Evolutionary conservation across 345 rosid genomes (phyloP), one percentile per base, ranked within the genome.

Genomic region (Lepidium didymum): DNA sequence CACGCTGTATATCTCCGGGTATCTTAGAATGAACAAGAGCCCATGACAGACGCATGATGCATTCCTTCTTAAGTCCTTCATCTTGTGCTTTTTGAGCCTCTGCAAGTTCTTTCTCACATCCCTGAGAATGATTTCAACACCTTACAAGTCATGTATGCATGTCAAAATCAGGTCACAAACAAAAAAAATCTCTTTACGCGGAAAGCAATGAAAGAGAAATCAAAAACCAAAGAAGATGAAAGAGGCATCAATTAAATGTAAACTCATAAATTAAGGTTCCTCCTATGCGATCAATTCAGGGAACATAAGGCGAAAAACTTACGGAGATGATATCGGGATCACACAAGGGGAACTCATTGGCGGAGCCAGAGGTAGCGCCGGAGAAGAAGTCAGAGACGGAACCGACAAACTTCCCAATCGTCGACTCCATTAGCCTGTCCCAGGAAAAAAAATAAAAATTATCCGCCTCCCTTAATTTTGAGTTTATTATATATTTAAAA

Each of bases 41-140:
- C 96, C 96, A 90, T 5, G 94, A 90, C 29, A 90, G 72, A 21
- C 90, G 81, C 86, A 86, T 86, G 19, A 87, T 68, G 74, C 87
- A 80, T 61, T 86, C 87, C 40, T 67, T 81, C 72, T 74, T 69
- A 56, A 77, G 63, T 70, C 82, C 86, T 56, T 72, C 86, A 41
- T 83, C 78, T 38, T 75, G 69, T 12, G 77, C 81, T 62, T 79
- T 80, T 49, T 77, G 80, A 41, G 87, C 86, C 80, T 87, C 90
- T 14, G 82, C 83, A 50, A 73, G 80, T 75, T 87, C 94, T 71
- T 78, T 79, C 71, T 90, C 92, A n/a, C 90, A 87, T 14, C 92
- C 91, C 96, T 90, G 80, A 50, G 8, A 50, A 70, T 35, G 41
- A 8, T 27, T 9, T 6, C 25, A 59, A 42, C 36, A 10, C 40